phyloP scores from a whole-genome alignment of 108 stramenopile genomes.

The Stephanodiscus minutulus region DNA sequence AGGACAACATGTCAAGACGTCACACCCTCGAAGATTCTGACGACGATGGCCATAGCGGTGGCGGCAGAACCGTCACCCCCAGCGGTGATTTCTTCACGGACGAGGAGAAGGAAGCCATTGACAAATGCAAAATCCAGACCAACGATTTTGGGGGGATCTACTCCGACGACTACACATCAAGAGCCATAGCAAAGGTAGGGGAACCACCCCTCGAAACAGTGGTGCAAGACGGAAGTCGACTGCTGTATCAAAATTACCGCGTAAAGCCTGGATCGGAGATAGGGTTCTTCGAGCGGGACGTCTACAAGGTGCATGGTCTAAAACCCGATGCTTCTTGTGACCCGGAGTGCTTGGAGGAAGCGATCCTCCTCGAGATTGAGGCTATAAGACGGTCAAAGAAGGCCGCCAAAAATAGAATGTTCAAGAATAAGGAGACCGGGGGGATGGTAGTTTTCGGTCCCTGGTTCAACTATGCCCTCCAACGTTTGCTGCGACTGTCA shows the following conservation, averaged over 20 bases:
- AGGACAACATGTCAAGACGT: constrained; percentile 29
- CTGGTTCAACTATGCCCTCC: constrained; percentile 37
- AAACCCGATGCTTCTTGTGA: background rate
- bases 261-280: constrained; percentile 2
- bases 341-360: constrained; percentile 14
- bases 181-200: constrained; percentile 14
- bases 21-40: constrained; percentile 30
- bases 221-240: background rate
- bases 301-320: constrained; percentile 11
- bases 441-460: constrained; percentile 31
- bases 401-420: constrained; percentile 16
- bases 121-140: constrained; percentile 23
- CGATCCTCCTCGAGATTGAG: constrained; percentile 23
- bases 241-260: constrained; percentile 16
- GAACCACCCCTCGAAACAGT: constrained; percentile 1
- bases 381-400: constrained; percentile 15
- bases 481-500: constrained; percentile 15
- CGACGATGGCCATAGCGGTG: constrained; percentile 2
- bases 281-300: constrained; percentile 6
- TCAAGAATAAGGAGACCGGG: constrained; percentile 21
- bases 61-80: background rate
- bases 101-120: constrained; percentile 10
- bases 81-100: constrained; percentile 9
- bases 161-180: constrained; percentile 18
- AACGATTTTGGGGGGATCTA: constrained; percentile 2